Conservation (phyloP, 352 stramenopile species). For the Pythium sukuiense region DNA sequence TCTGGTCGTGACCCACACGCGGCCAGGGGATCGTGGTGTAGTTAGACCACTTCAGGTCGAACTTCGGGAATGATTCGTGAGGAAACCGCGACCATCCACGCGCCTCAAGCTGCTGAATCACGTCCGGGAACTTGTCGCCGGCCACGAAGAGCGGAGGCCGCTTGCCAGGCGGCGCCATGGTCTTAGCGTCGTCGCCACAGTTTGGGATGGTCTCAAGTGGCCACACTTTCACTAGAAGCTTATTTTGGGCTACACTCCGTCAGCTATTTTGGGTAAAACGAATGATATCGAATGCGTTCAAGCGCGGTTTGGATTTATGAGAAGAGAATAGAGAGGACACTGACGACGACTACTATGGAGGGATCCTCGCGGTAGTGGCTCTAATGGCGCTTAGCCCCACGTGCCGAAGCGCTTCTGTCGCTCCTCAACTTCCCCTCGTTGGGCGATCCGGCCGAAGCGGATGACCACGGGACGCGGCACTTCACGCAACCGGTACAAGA, state of each 20-base stretch:
- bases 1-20: conserved; percentile 38
- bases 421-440: conserved; percentile 30
- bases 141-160: conserved; percentile 41
- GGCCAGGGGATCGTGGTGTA: conserved; percentile 65
- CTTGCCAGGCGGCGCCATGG: not conserved
- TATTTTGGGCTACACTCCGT: not conserved
- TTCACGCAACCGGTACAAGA: conserved; percentile 76
- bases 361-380: not conserved
- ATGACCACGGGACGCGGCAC: conserved; percentile 79
- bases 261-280: not conserved
- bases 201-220: not conserved
- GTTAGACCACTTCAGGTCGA: conserved; percentile 67
- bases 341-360: not conserved
- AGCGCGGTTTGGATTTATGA: not conserved
- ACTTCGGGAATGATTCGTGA: conserved; percentile 57
- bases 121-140: conserved; percentile 62
- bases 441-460: conserved; percentile 65
- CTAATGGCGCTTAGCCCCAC: conserved; percentile 31
- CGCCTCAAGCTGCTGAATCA: conserved; percentile 37
- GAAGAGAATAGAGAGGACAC: not conserved
- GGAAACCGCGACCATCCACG: conserved; percentile 53
- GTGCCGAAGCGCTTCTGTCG: conserved; percentile 36
- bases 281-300: not conserved
- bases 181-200: not conserved
- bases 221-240: not conserved